Evolutionary conservation across 345 rosid species (phyloP).

Genomic region (Euphorbia pulcherrima): DNA sequence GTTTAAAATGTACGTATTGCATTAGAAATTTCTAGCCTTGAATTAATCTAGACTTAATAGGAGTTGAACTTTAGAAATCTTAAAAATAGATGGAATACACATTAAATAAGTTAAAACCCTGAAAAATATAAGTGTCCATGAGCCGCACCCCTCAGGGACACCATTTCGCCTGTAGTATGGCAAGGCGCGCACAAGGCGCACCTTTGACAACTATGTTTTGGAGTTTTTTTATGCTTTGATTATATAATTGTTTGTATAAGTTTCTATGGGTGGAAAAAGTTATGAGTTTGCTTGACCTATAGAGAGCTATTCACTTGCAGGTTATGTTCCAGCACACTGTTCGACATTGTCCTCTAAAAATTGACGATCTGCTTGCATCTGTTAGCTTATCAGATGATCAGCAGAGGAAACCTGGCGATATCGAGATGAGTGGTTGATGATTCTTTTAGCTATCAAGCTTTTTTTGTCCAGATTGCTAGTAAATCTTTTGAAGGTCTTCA

Average conservation of each 20-base stretch:
- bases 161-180: no score
- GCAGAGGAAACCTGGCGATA: slow-evolving; percentile 46
- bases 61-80: no score
- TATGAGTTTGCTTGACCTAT: slow-evolving; percentile 4
- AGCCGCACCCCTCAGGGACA: no score
- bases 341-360: slow-evolving; percentile 68
- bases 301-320: slow-evolving; percentile 41
- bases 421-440: slow-evolving; percentile 65
- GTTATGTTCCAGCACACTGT: slow-evolving; percentile 73
- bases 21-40: no score
- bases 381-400: slow-evolving; percentile 39
- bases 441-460: not conserved
- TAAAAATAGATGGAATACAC: no score
- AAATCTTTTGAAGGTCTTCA: not conserved
- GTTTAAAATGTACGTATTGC: no score
- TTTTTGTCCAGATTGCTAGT: not conserved
- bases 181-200: no score
- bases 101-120: no score
- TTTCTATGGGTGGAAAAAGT: not conserved
- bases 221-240: not conserved
- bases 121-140: no score
- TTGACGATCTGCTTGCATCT: slow-evolving; percentile 68
- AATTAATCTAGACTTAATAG: no score
- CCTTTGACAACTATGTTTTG: no score
- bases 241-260: not conserved